Conservation (phyloP, 768 basidiomycete species). For the Mycena rosella region DNA sequence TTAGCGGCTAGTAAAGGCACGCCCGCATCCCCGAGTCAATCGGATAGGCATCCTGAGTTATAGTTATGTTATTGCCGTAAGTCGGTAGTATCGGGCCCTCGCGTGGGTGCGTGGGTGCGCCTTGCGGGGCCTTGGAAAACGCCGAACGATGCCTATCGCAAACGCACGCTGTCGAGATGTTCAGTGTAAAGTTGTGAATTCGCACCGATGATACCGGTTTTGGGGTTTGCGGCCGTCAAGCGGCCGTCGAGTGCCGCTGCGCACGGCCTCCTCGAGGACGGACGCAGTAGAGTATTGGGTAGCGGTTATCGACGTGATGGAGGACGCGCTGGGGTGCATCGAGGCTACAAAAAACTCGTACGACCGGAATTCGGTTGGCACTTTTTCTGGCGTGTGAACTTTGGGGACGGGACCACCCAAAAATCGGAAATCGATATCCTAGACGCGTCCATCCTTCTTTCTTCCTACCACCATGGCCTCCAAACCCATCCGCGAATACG, state of each 20-base stretch:
- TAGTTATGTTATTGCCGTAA: too few species aligned
- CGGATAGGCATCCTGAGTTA: too few species aligned
- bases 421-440: background rate
- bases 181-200: too few species aligned
- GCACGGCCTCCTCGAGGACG: background rate
- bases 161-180: background rate
- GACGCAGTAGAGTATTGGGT: background rate
- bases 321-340: background rate
- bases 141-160: too few species aligned
- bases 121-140: too few species aligned
- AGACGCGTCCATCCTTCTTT: slow-evolving; percentile 4
- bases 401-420: slow-evolving; percentile 14
- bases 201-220: background rate
- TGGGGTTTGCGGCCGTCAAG: background rate
- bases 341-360: slow-evolving; percentile 1
- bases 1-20: too few species aligned
- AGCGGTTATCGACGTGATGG: background rate
- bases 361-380: background rate
- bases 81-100: too few species aligned
- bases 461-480: slow-evolving; percentile 27
- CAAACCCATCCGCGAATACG: slow-evolving; percentile 71
- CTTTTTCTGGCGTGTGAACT: slow-evolving; percentile 21
- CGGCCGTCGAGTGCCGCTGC: background rate
- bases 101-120: too few species aligned
- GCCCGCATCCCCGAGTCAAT: too few species aligned